Evolutionary conservation across 768 basidiomycete species (phyloP), one percentile per base, ranked within the genome.

Genomic region (Cystofilobasidium ferigula): DNA sequence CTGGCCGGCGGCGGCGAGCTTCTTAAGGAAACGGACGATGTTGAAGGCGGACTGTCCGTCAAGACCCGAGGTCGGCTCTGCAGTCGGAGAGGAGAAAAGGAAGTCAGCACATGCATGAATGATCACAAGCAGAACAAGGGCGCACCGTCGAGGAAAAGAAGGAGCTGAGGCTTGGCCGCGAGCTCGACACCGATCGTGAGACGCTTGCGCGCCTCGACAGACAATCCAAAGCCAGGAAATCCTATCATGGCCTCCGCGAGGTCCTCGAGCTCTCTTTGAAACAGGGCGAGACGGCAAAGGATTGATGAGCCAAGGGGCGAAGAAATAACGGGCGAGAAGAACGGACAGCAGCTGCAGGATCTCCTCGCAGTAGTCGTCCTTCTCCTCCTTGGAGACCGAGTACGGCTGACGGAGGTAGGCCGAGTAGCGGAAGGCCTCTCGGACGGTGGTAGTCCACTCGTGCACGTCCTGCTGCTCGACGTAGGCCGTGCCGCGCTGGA

Each of bases 21-120:
- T 71, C 48, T 38, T 48, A 51, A 70, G 63, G 70, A 70, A 70
- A 26, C 36, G 88, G 61, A 89, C 78, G 69, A 90, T 88, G 6
- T 85, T 85, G 87, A 88, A 88, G 2, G 89, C 88, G 62, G 85
- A 86, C 74, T 89, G 88, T 3, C 88, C 89, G 73, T 90, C 88
- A 20, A 80, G 72, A 68, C 78, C 77, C 24, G 60, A 64, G 28
- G 77, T 77, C 22, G 77, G 61, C 51, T 54, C 51, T n/a, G n/a
- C n/a, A n/a, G n/a, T n/a, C n/a, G 43, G n/a, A 47, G 14, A 47
- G 43, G 43, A 47, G n/a, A 47, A 47, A n/a, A n/a, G n/a, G n/a
- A 14, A 47, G 43, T 47, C n/a, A 47, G 43, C 43, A 14, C n/a
- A 14, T 14, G 43, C 14, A 14, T 47, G 43, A 47, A 14, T 47